Conservation (phyloP, 2,329 filamentous ascomycete species). For the Corinectria fuckeliana region DNA sequence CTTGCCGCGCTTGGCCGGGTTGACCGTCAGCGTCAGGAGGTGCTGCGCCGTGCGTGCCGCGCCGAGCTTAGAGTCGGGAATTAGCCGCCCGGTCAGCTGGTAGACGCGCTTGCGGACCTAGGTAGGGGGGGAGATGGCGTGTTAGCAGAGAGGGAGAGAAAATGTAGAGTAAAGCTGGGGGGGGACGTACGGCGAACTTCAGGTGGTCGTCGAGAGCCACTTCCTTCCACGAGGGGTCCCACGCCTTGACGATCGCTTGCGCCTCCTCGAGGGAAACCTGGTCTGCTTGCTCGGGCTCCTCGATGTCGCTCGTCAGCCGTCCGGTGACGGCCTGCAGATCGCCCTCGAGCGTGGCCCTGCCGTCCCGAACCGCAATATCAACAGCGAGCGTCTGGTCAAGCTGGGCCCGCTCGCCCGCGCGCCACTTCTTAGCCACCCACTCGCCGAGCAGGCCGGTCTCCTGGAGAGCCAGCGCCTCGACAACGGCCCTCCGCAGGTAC, state of each 20-base stretch:
- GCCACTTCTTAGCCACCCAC: slow-evolving; percentile 45
- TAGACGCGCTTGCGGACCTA: slow-evolving; percentile 83
- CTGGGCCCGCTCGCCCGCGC: slow-evolving; percentile 41
- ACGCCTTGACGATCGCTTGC: slow-evolving; percentile 50
- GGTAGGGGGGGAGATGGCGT: slow-evolving; percentile 26
- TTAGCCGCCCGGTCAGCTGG: slow-evolving; percentile 78
- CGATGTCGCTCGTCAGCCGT: slow-evolving; percentile 40
- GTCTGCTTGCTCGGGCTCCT: slow-evolving; percentile 33
- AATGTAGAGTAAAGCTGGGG: not conserved
- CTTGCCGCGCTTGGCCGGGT: slow-evolving; percentile 60
- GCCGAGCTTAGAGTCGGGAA: slow-evolving; percentile 73
- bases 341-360: slow-evolving; percentile 48
- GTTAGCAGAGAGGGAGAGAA: slow-evolving; percentile 16
- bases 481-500: slow-evolving; percentile 56
- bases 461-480: slow-evolving; percentile 57
- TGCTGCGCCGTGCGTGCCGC: slow-evolving; percentile 60
- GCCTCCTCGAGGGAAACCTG: slow-evolving; percentile 49
- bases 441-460: slow-evolving; percentile 39
- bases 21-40: slow-evolving; percentile 61
- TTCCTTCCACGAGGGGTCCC: slow-evolving; percentile 64
- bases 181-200: slow-evolving; percentile 74
- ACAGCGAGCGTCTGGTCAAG: slow-evolving; percentile 45
- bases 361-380: slow-evolving; percentile 49
- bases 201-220: slow-evolving; percentile 66
- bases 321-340: slow-evolving; percentile 45